Base-by-base conservation (phyloP, 352 stramenopile genomes). In the Peronospora destructor region DNA sequence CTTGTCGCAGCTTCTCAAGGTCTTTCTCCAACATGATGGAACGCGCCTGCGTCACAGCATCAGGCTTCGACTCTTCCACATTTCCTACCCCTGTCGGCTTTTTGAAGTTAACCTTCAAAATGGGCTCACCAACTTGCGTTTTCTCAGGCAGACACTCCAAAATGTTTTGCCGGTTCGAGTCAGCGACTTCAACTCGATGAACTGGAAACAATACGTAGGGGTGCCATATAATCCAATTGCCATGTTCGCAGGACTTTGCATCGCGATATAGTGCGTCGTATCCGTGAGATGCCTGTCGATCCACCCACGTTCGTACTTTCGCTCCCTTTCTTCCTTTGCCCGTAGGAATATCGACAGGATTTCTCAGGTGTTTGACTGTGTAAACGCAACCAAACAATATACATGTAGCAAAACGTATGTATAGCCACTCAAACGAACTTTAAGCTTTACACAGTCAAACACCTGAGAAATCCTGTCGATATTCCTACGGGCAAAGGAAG, bases 221-320 rank as follows among this genome's bases (percentile, higher is more conserved):
- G 7, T 70, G 46, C 76, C 74, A 88, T 2, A 86, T 47, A 34
- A 61, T 64, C 45, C 73, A 67, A 25, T 13, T 42, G 0, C 43
- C 23, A 26, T 6, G 23, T 26, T 56, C 65, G 9, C 36, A 41
- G 2, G 39, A 33, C 12, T 50, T 66, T 3, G 48, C 40, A 26
- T 61, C 30, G 17, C 56, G 59, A 59, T 70, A 71, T 6, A 86
- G 51, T 1, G 64, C 61, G 45, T 90, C 78, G 34, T 76, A 86
- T 0, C 72, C 74, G 8, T 70, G 61, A 1, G 66, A 54, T 6
- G 44, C 33, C 35, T 90, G 73, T 2, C 34, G 51, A 8, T 10
- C 35, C 12, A 81, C 60, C 78, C 76, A 90, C 2, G 54, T 37
- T 0, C 43, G 28, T 6, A 73, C 32, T 28, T 51, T 61, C 0